Evolutionary conservation across 78 protist genomes (phyloP).

Genomic region (Chrysochromulina tobinii): DNA sequence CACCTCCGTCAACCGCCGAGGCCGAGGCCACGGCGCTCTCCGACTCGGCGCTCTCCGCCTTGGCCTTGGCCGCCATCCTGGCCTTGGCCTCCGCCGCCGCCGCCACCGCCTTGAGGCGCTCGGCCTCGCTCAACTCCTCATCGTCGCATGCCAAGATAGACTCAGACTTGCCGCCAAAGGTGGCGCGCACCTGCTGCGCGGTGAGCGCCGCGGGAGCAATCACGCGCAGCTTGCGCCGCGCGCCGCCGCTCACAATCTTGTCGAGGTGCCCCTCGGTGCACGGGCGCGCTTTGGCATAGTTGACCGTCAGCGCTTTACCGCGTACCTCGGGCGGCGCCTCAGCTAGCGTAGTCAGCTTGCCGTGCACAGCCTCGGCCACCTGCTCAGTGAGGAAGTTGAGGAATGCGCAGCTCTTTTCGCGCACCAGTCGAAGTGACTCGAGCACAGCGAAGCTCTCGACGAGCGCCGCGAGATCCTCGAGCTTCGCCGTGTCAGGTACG

Average conservation of each 20-base stretch:
- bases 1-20: no score
- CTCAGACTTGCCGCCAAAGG: no score
- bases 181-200: no score
- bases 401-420: background rate
- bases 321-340: background rate
- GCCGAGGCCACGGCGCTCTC: no score
- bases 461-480: background rate
- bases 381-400: background rate
- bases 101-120: no score
- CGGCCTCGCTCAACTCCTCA: no score
- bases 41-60: no score
- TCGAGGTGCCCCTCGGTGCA: background rate
- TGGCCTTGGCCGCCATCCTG: no score
- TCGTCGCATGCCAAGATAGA: no score
- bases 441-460: background rate
- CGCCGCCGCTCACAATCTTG: background rate
- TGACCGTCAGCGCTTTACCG: background rate
- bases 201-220: no score
- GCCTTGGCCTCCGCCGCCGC: no score
- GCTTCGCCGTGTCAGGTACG: background rate
- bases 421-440: background rate
- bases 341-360: background rate
- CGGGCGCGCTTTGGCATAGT: background rate
- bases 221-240: slow-evolving; percentile 19
- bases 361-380: background rate